Evolutionary conservation across 345 rosid species (phyloP).

Genomic region (Rubroshorea leprosula): DNA sequence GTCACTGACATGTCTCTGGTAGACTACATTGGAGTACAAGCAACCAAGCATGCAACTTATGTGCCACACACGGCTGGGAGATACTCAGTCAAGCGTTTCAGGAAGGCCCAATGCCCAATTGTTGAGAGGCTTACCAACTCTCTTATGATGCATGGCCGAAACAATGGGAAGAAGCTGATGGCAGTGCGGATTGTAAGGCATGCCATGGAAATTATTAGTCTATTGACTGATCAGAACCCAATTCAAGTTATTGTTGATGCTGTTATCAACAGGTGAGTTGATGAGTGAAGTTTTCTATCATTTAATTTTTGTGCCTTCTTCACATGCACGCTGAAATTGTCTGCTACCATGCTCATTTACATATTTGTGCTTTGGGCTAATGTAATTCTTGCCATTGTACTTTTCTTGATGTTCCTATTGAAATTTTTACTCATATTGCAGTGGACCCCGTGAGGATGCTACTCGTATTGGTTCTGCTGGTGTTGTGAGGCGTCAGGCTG

Average conservation of each 20-base stretch:
- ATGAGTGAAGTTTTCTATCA: background rate
- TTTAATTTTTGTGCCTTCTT: background rate
- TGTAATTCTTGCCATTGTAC: no score
- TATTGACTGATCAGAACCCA: slow-evolving; percentile 74
- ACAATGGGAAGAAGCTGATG: slow-evolving; percentile 87
- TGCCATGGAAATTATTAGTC: slow-evolving; percentile 89
- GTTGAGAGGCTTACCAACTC: slow-evolving; percentile 93
- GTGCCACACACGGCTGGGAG: slow-evolving; percentile 95
- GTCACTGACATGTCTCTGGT: slow-evolving; percentile 61
- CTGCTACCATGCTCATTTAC: no score
- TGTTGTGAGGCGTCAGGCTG: slow-evolving; percentile 98
- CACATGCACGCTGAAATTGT: no score
- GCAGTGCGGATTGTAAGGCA: slow-evolving; percentile 81
- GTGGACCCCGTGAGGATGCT: slow-evolving; percentile 97
- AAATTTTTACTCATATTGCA: slow-evolving; percentile 10
- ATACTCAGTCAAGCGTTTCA: slow-evolving; percentile 88
- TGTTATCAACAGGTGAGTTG: slow-evolving; percentile 66
- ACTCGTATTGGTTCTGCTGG: slow-evolving; percentile 97
- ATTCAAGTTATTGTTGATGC: slow-evolving; percentile 90
- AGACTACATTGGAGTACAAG: slow-evolving; percentile 69
- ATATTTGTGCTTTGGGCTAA: no score
- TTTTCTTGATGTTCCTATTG: background rate
- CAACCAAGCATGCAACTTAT: slow-evolving; percentile 78
- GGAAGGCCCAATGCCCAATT: slow-evolving; percentile 95
- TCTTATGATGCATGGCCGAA: slow-evolving; percentile 91